Conservation (phyloP, 2,329 filamentous ascomycete species). For the Cercospora zeina region DNA sequence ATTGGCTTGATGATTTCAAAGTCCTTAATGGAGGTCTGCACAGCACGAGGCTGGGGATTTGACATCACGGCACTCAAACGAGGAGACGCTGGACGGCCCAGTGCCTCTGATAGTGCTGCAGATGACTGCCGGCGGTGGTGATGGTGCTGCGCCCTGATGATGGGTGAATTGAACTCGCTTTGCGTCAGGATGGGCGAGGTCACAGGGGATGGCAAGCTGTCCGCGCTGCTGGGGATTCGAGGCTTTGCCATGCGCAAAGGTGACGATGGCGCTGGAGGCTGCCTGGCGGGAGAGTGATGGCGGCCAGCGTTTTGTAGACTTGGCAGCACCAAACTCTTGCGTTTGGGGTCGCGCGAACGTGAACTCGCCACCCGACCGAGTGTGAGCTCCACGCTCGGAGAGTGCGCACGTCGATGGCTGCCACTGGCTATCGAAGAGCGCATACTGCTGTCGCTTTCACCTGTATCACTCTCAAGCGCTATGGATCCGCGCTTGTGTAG, state of each 20-base stretch:
- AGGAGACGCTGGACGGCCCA: conserved; percentile 72
- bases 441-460: conserved; percentile 82
- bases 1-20: conserved; percentile 99
- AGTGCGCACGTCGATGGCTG: conserved; percentile 68
- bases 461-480: conserved; percentile 77
- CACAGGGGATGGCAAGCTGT: conserved; percentile 77
- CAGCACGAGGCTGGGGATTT: conserved; percentile 80
- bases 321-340: conserved; percentile 81
- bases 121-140: conserved; percentile 91
- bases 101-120: conserved; percentile 70
- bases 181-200: conserved; percentile 82
- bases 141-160: conserved; percentile 53
- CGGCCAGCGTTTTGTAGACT: conserved; percentile 68
- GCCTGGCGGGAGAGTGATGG: conserved; percentile 84
- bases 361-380: conserved; percentile 70
- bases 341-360: conserved; percentile 72
- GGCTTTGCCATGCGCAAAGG: conserved; percentile 85
- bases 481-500: conserved; percentile 75
- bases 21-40: conserved; percentile 95
- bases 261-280: conserved; percentile 66
- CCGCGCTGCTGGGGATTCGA: conserved; percentile 62
- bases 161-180: conserved; percentile 77
- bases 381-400: conserved; percentile 82
- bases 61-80: conserved; percentile 72
- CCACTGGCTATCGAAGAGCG: conserved; percentile 71